phyloP scores from a whole-genome alignment of 129 eudicot genomes.

The Ambrosia artemisiifolia region DNA sequence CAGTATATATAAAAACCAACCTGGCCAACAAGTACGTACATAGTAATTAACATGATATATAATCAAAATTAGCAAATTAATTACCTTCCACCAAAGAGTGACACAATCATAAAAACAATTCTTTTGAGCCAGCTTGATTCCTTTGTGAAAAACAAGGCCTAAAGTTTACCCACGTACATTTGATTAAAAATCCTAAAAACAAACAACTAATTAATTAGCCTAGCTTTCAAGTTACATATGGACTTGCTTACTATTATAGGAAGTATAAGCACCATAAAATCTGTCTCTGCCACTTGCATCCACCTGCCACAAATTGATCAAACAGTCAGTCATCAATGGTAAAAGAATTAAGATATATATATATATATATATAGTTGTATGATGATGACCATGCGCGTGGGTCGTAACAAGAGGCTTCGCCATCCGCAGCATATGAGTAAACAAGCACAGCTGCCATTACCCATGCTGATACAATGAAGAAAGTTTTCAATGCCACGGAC shows the following conservation, averaged over 20 bases:
- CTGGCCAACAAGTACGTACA: background rate
- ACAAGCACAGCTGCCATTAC: background rate
- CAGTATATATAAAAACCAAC: background rate
- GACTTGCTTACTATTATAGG: background rate
- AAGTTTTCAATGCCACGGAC: background rate
- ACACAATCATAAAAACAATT: background rate
- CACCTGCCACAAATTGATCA: no score
- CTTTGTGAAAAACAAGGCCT: constrained; percentile 4
- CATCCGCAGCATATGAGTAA: background rate
- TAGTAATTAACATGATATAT: background rate
- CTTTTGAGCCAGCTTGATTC: constrained; percentile 5
- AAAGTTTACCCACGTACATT: background rate
- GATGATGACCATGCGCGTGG: background rate
- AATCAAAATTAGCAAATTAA: background rate
- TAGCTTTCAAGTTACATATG: background rate
- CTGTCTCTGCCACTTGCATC: background rate
- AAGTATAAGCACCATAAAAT: background rate
- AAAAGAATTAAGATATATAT: no score
- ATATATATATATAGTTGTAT: no score
- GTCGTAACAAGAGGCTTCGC: background rate
- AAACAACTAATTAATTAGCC: background rate
- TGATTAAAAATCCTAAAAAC: background rate
- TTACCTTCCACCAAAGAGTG: background rate
- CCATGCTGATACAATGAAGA: background rate
- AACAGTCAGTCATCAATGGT: no score